Base-by-base conservation (phyloP, 805 yeast species). In the Myxozyma kluyveri region DNA sequence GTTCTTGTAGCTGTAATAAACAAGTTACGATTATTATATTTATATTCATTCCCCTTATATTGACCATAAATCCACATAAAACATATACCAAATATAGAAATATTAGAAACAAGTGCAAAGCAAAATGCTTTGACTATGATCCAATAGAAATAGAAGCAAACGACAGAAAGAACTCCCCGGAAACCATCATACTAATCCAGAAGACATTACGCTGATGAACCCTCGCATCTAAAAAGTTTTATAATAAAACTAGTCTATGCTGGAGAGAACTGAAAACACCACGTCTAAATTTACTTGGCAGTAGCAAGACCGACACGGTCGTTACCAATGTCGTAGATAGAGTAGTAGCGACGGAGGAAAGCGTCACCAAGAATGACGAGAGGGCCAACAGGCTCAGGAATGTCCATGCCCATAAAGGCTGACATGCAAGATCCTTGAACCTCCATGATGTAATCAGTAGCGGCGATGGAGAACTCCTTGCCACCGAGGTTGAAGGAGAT, bases 371-470 rank as follows among this genome's bases (percentile, higher is more conserved):
- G 75, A 65, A 93, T 91, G 52, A 97, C 96, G 73, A 93, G 73
- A 62, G 96, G 97, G 54, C 98, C 98, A 65, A 91, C 84, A 57
- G 97, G 97, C 65, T 83, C 88, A 48, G 98, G 98, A 82, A 93
- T 81, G 69, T 93, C 99, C 91, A 93, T 82, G 64, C 96, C 95
- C 37, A 96, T 89, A 77, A 93, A 87, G 5, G 95, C 95, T 54
- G 97, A 90, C 65, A 91, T 85, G 79, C 99, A 93, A 40, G 95
- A 82, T 39, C 98, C 99, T 54, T 93, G 81, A 37, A 88, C 86
- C 72, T 93, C 98, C 71, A 93, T 79, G 54, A 91, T 88, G 79
- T 93, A 93, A 70, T 93, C 99, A 67, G 81, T 83, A 36, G 99
- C 84, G 57, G 84, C 67, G 68, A 93, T 82, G 47, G 96, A 86